Evolutionary conservation across 2,329 filamentous ascomycete genomes (phyloP), one percentile per base, ranked within the genome.

Genomic region (Fusarium napiforme): DNA sequence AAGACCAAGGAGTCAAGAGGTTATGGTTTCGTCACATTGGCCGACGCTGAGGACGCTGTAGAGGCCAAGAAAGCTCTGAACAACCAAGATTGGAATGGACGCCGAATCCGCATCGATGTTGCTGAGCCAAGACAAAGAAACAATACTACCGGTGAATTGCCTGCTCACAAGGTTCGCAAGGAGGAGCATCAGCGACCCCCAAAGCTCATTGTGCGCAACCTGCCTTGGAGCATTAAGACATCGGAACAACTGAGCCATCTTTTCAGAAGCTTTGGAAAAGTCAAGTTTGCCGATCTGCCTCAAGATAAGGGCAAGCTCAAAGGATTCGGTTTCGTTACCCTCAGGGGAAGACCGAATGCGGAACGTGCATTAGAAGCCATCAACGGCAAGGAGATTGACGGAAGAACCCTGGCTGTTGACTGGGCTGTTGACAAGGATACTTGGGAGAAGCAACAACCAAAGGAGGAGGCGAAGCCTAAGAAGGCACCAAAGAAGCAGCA

Each of bases 1-100:
- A 87, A 91, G 73, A 97, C 95, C 4, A 97, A 97, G 79, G 86
- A 91, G 76, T 98, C 94, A 19, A 93, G 94, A 80, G 96, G 96
- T 23, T 99, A 95, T 82, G 96, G 96, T 60, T 99, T 99, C 83
- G 96, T 99, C 64, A 98, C 96, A 5, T 96, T 99, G 78, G 94
- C 95, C 77, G 96, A 99, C 80, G 89, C 93, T 36, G 95, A 98
- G 74, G 96, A 99, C 85, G 95, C 96, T 18, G 86, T 91, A 73
- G 89, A 92, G 72, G 97, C 96, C 23, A 89, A 93, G 79, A 89
- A 92, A 64, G 93, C 97, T 81, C 89, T 98, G 79, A 90, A 97
- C 82, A 93, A 93, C 71, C 87, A 92, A 50, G 84, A 90, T 32
- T 89, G 97, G 76, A 90, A 95, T 56, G 96, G 95, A 26, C 91